A percentile compares a stretch with the other conserved stretches of the same genome.
phyloP scores from a whole-genome alignment of 371 early-diverging fungal species.

The Batrachochytrium dendrobatidis region DNA sequence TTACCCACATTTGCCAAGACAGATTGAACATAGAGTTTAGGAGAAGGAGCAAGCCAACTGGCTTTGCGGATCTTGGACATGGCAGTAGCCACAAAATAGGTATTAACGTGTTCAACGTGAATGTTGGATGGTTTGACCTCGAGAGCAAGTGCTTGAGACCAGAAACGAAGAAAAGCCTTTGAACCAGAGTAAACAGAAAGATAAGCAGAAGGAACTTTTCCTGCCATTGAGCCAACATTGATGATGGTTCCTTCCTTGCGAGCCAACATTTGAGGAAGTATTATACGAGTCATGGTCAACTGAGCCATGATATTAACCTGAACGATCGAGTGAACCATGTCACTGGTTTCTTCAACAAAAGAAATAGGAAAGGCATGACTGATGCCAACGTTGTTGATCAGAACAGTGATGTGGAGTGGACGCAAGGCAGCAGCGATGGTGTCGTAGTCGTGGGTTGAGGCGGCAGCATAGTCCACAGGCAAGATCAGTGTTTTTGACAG shows the following conservation, averaged over 20 bases:
- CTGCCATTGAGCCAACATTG: conserved; percentile 91
- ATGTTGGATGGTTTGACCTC: conserved; percentile 73
- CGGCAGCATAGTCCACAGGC: conserved; percentile 74
- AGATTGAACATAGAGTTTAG: conserved; percentile 68
- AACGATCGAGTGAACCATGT: conserved; percentile 64
- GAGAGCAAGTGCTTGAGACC: conserved; percentile 80
- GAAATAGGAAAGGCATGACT: conserved; percentile 82
- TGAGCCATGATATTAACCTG: conserved; percentile 84
- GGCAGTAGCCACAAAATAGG: conserved; percentile 79
- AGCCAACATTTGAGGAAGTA: conserved; percentile 60
- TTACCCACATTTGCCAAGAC: conserved; percentile 72
- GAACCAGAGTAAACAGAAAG: conserved; percentile 89
- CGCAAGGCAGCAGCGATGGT: conserved; percentile 51
- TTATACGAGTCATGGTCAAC: conserved; percentile 73
- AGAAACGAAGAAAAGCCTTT: conserved; percentile 87
- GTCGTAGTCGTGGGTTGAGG: conserved; percentile 57
- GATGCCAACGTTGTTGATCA: conserved; percentile 91
- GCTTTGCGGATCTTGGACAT: conserved; percentile 89
- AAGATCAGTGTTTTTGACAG: conserved; percentile 60
- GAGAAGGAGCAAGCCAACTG: conserved; percentile 67
- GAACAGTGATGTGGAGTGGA: conserved; percentile 57
- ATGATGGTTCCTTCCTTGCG: conserved; percentile 80
- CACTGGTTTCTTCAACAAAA: conserved; percentile 68
- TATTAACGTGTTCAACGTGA: conserved; percentile 82
- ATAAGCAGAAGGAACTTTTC: conserved; percentile 78